Evolutionary conservation across 2,329 filamentous ascomycete genomes (phyloP).

Genomic region (Phialophora verrucosa): DNA sequence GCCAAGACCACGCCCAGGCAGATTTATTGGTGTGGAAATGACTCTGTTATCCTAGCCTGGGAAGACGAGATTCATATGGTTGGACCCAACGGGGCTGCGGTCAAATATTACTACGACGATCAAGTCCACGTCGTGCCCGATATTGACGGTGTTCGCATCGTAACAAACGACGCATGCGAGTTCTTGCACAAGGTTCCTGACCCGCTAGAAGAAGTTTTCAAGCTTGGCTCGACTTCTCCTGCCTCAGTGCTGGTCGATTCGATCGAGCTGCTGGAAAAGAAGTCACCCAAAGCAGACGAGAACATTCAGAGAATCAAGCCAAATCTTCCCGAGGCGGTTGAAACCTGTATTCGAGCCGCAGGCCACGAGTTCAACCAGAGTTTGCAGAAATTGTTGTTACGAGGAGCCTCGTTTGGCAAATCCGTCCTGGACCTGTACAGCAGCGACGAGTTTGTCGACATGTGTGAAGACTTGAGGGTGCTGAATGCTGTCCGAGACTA

Average conservation of each 20-base stretch:
- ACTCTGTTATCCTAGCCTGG: constrained; percentile 92
- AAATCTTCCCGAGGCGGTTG: constrained; percentile 88
- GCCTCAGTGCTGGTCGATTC: constrained; percentile 94
- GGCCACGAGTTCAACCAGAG: constrained; percentile 88
- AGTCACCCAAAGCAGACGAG: constrained; percentile 96
- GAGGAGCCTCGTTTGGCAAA: constrained; percentile 95
- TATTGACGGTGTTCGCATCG: constrained; percentile 83
- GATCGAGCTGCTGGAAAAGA: constrained; percentile 85
- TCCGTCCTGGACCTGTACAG: constrained; percentile 97
- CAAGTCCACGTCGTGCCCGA: constrained; percentile 88
- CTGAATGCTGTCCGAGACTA: constrained; percentile 92
- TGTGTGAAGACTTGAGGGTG: constrained; percentile 91
- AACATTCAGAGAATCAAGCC: constrained; percentile 93
- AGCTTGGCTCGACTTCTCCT: constrained; percentile 82
- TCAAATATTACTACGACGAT: constrained; percentile 83
- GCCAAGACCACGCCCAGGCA: constrained; percentile 85
- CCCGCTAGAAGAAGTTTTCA: constrained; percentile 86
- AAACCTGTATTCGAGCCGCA: constrained; percentile 89
- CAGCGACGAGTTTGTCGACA: constrained; percentile 98
- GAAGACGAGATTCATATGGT: constrained; percentile 96
- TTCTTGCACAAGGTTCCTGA: constrained; percentile 93
- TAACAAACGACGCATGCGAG: constrained; percentile 95
- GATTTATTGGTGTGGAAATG: constrained; percentile 94
- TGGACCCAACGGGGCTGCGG: constrained; percentile 78
- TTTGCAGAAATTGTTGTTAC: constrained; percentile 95